These are phyloP conservation scores for Parathielavia hyrcaniae DNA, from an alignment of 495 filamentous ascomycete genomes.

Conservation along the genomic window DNA sequence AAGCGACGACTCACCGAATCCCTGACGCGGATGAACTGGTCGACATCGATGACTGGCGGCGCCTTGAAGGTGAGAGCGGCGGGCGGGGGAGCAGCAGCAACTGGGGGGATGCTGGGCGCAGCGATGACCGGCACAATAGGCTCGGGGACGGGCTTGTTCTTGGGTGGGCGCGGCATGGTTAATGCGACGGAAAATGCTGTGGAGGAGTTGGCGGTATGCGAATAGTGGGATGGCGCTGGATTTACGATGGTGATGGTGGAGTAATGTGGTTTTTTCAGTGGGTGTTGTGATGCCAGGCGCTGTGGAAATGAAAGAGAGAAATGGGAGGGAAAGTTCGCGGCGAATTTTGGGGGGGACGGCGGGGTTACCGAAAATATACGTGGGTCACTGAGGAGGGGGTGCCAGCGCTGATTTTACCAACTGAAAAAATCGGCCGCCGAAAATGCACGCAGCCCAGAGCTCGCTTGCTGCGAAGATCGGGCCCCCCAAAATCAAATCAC, in stretches of 20 bases:
- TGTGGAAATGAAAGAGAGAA: constrained; percentile 33
- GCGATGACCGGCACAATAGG: constrained; percentile 34
- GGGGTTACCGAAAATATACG: constrained; percentile 34
- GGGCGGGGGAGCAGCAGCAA: constrained; percentile 1
- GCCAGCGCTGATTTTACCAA: constrained; percentile 31
- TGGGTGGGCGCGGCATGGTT: constrained; percentile 36
- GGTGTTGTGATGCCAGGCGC: constrained; percentile 18
- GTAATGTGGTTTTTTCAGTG: constrained; percentile 14
- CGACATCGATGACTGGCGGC: constrained; percentile 41
- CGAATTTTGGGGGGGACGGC: constrained; percentile 29
- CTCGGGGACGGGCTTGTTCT: constrained; percentile 27
- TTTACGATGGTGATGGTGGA: constrained; percentile 26
- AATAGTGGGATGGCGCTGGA: constrained; percentile 22
- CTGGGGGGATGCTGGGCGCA: constrained; percentile 13
- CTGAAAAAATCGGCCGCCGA: constrained; percentile 24
- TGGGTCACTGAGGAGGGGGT: constrained; percentile 18
- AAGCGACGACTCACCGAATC: constrained; percentile 41
- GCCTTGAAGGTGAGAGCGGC: constrained; percentile 18
- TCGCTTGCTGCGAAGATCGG: constrained; percentile 22
- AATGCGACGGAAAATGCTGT: constrained; percentile 11
- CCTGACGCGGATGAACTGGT: constrained; percentile 45
- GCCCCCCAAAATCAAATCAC: constrained; percentile 23
- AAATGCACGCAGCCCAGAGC: constrained; percentile 16
- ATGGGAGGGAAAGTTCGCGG: constrained; percentile 31
- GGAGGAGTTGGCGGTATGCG: constrained; percentile 19